Conservation (phyloP, 1,284 basidiomycete genomes). For the Pseudomicrostroma phylloplanum region DNA sequence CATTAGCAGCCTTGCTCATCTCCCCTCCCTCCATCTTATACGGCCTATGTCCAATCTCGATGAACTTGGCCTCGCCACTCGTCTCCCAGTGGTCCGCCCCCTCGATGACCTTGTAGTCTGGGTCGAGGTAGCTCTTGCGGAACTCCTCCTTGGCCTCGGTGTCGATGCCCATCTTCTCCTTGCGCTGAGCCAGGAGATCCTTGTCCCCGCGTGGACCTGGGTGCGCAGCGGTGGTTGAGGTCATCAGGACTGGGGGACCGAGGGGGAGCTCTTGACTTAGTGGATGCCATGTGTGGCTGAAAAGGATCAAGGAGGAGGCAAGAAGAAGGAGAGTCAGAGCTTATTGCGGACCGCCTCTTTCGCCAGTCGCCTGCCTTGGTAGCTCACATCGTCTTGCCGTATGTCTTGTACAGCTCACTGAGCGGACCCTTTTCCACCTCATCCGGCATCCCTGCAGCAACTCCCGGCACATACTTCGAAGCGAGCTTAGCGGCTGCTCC, state of each 20-base stretch:
- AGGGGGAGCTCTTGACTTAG: conserved; percentile 8
- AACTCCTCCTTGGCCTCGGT: conserved; percentile 19
- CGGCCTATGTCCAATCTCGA: neutral
- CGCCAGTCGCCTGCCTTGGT: neutral
- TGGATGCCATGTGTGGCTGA: conserved; percentile 10
- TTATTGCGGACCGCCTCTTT: neutral
- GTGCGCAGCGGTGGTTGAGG: conserved; percentile 14
- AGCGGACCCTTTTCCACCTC: conserved; percentile 19
- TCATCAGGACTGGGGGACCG: conserved; percentile 25
- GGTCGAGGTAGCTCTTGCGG: conserved; percentile 15
- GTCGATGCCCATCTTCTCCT: conserved; percentile 18
- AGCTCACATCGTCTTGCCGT: conserved; percentile 13
- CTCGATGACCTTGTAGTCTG: conserved; percentile 13
- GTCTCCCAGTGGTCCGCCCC: conserved; percentile 21
- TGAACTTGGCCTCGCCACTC: conserved; percentile 9
- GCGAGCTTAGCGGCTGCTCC: conserved; percentile 13
- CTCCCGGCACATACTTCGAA: conserved; percentile 2
- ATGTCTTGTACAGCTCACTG: conserved; percentile 18
- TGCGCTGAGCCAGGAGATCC: conserved; percentile 13
- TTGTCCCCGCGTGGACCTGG: neutral
- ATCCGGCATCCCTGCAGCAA: conserved; percentile 19
- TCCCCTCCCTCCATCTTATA: neutral
- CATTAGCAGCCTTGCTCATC: conserved; percentile 2
- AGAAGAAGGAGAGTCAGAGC: neutral
- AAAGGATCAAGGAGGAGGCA: neutral